phyloP scores from a whole-genome alignment of 139 green algal species.

The Yamagishiella unicocca region DNA sequence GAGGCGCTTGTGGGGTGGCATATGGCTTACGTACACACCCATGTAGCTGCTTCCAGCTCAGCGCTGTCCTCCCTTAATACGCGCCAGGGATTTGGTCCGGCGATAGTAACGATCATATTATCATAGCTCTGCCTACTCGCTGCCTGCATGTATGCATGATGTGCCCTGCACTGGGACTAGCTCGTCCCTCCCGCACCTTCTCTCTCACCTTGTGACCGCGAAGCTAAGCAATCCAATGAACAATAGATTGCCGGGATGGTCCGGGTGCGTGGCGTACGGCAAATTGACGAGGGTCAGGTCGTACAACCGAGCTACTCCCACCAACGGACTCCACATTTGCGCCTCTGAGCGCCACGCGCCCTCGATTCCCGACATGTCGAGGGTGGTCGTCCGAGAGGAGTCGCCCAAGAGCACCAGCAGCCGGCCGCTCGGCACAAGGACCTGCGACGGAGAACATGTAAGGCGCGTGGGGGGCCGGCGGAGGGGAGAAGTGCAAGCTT shows the following conservation, averaged over 20 bases:
- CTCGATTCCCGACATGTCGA: neutral
- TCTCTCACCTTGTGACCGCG: neutral
- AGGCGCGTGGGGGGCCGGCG: too few species aligned
- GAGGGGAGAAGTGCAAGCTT: neutral
- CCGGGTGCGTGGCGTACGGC: neutral
- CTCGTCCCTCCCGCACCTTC: too few species aligned
- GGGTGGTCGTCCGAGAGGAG: neutral
- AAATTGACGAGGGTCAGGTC: conserved; percentile 10
- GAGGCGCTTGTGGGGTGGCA: too few species aligned
- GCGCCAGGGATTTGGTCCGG: too few species aligned
- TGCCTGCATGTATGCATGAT: too few species aligned
- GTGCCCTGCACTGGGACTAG: too few species aligned
- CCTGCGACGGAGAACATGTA: neutral
- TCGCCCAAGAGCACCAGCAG: neutral
- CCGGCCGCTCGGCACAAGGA: neutral
- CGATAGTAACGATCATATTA: too few species aligned
- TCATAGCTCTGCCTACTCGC: too few species aligned
- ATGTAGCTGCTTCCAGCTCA: too few species aligned
- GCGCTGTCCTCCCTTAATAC: too few species aligned
- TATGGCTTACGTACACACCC: too few species aligned
- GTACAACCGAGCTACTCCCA: neutral
- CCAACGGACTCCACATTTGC: neutral
- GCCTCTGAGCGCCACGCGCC: neutral
- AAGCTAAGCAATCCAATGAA: neutral
- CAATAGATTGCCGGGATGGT: neutral